Evolutionary conservation across 352 stramenopile species (phyloP).

Genomic region (Phytophthora tubulina): DNA sequence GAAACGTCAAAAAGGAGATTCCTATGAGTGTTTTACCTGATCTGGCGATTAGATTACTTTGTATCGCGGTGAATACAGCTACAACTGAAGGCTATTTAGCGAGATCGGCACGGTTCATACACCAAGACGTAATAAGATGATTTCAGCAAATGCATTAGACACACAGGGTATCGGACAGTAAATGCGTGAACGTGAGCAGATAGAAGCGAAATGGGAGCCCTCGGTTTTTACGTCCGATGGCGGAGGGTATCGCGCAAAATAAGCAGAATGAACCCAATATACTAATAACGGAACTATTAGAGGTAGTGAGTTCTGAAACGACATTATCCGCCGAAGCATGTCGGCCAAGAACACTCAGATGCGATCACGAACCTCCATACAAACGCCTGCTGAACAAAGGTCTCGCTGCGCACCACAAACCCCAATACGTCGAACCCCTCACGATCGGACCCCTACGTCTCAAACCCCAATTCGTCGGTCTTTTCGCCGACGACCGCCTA

Average conservation of each 20-base stretch:
- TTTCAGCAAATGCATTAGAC: background rate
- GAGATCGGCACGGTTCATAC: background rate
- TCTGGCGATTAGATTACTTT: constrained; percentile 1
- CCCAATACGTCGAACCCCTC: background rate
- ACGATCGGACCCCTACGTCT: background rate
- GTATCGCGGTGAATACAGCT: background rate
- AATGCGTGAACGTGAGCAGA: background rate
- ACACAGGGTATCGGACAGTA: constrained; percentile 1
- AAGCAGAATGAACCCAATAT: background rate
- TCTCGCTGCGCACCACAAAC: background rate
- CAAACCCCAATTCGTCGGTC: background rate
- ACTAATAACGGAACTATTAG: background rate
- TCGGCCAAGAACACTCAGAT: background rate
- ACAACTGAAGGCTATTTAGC: constrained; percentile 2
- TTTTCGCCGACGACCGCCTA: background rate
- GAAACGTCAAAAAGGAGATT: background rate
- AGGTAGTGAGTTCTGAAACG: background rate
- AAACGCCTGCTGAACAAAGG: too few relatives aligned
- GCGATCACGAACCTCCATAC: too few relatives aligned
- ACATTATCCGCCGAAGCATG: background rate
- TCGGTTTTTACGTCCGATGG: background rate
- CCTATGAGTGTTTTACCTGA: background rate
- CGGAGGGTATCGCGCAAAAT: background rate
- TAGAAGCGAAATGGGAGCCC: background rate
- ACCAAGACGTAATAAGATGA: background rate